Evolutionary conservation across 805 yeast species (phyloP).

Genomic region (Candida ovalis): DNA sequence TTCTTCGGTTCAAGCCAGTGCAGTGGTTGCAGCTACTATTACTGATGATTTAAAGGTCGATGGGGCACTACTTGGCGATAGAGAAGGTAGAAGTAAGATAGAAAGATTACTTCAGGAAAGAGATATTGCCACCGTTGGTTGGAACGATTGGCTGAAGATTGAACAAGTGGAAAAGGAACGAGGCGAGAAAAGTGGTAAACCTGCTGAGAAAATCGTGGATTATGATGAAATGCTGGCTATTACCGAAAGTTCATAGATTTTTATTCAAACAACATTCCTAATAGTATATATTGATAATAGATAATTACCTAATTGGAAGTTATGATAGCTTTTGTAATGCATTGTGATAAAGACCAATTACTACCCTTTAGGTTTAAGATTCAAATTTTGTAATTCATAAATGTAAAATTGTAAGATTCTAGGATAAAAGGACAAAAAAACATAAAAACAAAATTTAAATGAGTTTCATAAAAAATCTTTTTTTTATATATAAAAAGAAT

Average conservation of each 20-base stretch:
- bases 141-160: constrained; percentile 67
- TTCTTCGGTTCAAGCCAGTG: constrained; percentile 81
- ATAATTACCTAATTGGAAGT: too few relatives aligned
- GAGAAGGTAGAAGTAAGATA: constrained; percentile 31
- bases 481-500: background rate
- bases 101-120: constrained; percentile 18
- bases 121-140: constrained; percentile 36
- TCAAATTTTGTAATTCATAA: background rate
- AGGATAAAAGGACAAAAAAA: background rate
- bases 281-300: background rate
- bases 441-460: background rate
- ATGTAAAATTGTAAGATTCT: background rate
- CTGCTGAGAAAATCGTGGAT: constrained; percentile 53
- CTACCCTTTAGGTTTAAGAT: background rate
- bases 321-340: too few relatives aligned
- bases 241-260: background rate
- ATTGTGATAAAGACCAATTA: too few relatives aligned
- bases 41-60: constrained; percentile 41
- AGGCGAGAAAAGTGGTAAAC: constrained; percentile 49
- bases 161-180: constrained; percentile 47
- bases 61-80: constrained; percentile 9
- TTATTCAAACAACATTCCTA: background rate
- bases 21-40: constrained; percentile 65
- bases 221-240: constrained; percentile 45
- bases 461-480: background rate